Conservation (phyloP, 2,329 filamentous ascomycete species). For the Pyrenochaeta sp. region DNA sequence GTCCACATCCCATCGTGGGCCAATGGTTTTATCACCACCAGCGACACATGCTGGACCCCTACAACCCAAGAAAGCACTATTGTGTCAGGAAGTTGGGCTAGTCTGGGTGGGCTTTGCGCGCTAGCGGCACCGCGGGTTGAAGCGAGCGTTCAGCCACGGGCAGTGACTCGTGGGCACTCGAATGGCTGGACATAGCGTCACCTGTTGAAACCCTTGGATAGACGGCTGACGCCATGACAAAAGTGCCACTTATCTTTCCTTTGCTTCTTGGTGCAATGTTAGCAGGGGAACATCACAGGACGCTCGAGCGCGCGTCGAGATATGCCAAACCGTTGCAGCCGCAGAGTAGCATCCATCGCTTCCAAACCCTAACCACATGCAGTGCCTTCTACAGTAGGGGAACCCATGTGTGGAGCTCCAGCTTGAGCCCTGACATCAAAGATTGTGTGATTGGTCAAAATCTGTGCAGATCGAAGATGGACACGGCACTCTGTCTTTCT, state of each 20-base stretch:
- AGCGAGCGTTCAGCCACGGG: constrained; percentile 9
- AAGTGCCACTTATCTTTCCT: background rate
- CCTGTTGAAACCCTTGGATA: background rate
- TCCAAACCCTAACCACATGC: too few species aligned
- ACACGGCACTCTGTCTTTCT: too few species aligned
- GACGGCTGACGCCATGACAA: background rate
- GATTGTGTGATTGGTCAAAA: too few species aligned
- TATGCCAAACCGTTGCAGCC: background rate
- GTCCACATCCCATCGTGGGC: background rate
- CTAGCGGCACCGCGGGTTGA: constrained; percentile 8
- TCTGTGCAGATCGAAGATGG: too few species aligned
- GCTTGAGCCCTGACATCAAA: too few species aligned
- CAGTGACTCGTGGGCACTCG: constrained; percentile 2
- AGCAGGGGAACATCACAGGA: background rate
- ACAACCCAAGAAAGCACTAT: constrained; percentile 4
- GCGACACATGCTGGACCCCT: constrained; percentile 1
- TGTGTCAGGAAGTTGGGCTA: constrained; percentile 7
- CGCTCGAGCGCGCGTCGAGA: background rate
- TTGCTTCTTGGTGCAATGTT: background rate
- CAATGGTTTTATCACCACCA: background rate
- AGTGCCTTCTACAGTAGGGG: too few species aligned
- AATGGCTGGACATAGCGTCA: constrained; percentile 1
- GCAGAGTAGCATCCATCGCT: too few species aligned
- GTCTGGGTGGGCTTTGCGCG: constrained; percentile 6
- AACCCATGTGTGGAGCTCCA: too few species aligned